phyloP scores from a whole-genome alignment of 2,329 filamentous ascomycete genomes.

The Trichoderma arundinaceum region DNA sequence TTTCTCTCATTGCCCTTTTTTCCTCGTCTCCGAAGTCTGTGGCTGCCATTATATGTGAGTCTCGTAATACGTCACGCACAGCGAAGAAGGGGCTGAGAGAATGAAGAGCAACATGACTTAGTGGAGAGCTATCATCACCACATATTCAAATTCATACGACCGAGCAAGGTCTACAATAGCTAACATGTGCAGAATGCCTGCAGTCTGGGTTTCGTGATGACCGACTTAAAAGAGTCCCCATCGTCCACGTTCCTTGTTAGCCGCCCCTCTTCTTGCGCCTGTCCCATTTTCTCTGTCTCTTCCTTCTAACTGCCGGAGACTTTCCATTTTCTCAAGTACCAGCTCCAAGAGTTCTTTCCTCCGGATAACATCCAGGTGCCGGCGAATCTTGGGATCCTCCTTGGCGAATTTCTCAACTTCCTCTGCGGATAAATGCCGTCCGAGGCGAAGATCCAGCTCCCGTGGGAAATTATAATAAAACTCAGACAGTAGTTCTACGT shows the following conservation, averaged over 20 bases:
- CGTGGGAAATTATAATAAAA: conserved; percentile 98
- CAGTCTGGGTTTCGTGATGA: conserved; percentile 1
- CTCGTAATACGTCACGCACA: not conserved
- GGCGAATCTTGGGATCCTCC: conserved; percentile 87
- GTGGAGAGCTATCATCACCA: conserved; percentile 11
- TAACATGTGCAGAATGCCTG: not conserved
- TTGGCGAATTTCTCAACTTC: conserved; percentile 90
- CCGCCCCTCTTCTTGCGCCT: conserved; percentile 37
- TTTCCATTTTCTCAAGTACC: conserved; percentile 95
- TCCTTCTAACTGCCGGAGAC: conserved; percentile 81
- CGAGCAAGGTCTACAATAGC: not conserved
- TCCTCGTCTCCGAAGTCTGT: not conserved
- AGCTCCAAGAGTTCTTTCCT: conserved; percentile 92
- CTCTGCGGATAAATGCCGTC: conserved; percentile 75
- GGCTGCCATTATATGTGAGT: too few relatives aligned
- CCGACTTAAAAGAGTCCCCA: conserved; percentile 56
- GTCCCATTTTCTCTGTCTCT: conserved; percentile 62
- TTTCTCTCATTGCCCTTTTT: not conserved
- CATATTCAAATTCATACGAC: conserved; percentile 12
- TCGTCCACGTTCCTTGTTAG: conserved; percentile 51
- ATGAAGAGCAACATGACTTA: conserved; percentile 6
- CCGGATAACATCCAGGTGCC: conserved; percentile 89
- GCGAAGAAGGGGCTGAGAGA: not conserved
- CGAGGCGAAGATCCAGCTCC: conserved; percentile 85
- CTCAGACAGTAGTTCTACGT: conserved; percentile 93